Base-by-base conservation (phyloP, 2,329 filamentous ascomycete species). In the Paracamarosporium sp. region DNA sequence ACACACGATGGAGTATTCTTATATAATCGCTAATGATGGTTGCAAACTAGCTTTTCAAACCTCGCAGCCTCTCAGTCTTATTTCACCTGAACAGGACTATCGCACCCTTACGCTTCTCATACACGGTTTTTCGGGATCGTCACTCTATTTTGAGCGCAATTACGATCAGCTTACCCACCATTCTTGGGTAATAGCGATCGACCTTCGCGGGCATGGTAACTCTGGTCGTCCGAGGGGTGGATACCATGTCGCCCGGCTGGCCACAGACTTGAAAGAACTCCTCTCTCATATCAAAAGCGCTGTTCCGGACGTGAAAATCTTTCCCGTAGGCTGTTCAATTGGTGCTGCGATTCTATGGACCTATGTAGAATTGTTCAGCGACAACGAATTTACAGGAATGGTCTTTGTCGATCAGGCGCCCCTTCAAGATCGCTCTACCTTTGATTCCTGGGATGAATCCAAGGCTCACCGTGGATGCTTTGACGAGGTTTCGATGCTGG, bases 321-420 rank as follows among this genome's bases (percentile, higher is more conserved):
- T 51, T 8, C 48, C 48, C 1, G 48, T 51, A 11, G 48, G 48
- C 24, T 51, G 48, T 6, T 51, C 48, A 7, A 51, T 51, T 11
- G 48, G 48, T n/a, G 48, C 48, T 4, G 48, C 48, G 22, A 12
- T 51, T 9, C 36, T 51, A 6, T 51, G 48, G 48, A 51, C 48
- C 9, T 51, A 51, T 31, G 35, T 41, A 2, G 48, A 51, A n/a
- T 36, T 51, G 1, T 51, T 51, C 48, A 41, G 48, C 25, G 48
- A 51, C 22, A 12, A n/a, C 13, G 48, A 31, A 6, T 51, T 51
- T 35, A 12, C 35, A 12, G 48, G 48, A 2, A 51, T 51, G 48
- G 48, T 51, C 13, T 51, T 51, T 41, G 48, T 51, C 9, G 48
- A 51, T 22, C 48, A 51, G 25, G 48, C 48, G 31, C 48, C 48